phyloP scores from a whole-genome alignment of 805 yeast species.

The Metschnikowia borealis region DNA sequence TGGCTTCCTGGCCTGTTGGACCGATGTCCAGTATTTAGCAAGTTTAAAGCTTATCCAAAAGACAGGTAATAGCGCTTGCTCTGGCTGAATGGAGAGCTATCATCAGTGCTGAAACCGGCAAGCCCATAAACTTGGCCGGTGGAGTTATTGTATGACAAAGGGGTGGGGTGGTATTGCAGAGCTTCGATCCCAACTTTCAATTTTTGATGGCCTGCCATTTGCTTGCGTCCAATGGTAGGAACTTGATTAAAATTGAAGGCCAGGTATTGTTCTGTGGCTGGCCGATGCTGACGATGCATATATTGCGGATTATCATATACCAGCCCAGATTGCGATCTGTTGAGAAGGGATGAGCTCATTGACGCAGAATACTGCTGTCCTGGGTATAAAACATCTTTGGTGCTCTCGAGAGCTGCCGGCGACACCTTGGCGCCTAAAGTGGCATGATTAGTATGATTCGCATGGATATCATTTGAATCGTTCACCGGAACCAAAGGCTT shows the following conservation, averaged over 20 bases:
- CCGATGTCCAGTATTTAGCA: neutral
- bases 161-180: neutral
- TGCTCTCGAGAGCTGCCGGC: slow-evolving; percentile 2
- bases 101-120: neutral
- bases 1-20: neutral
- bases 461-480: neutral
- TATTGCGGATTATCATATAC: neutral
- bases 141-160: slow-evolving; percentile 1
- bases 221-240: neutral
- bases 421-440: neutral
- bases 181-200: neutral
- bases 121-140: neutral
- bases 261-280: slow-evolving; percentile 2
- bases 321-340: neutral
- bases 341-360: neutral
- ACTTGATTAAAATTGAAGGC: neutral
- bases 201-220: slow-evolving; percentile 1
- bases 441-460: neutral
- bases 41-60: neutral
- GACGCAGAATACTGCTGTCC: slow-evolving; percentile 2
- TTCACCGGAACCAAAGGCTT: neutral
- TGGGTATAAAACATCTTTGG: slow-evolving; percentile 8
- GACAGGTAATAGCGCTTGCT: neutral
- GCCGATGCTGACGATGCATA: neutral
- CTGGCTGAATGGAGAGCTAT: neutral